A percentile compares a stretch with the other conserved stretches of the same genome.
phyloP scores from a whole-genome alignment of 148 eudicot genomes.

The Fagopyrum tataricum region DNA sequence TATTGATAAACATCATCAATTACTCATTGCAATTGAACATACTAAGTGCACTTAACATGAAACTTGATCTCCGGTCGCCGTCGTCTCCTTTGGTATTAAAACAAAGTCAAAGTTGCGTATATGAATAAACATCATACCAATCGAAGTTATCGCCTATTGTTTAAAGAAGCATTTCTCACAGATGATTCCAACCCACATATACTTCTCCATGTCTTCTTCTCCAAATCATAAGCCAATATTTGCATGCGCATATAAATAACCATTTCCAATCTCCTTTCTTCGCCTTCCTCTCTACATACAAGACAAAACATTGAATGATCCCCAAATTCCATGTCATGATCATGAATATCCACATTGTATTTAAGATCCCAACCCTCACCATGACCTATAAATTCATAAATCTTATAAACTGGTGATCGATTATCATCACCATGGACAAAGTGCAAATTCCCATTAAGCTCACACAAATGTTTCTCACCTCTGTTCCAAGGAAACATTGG shows the following conservation, averaged over 20 bases:
- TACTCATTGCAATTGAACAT: no score
- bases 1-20: no score
- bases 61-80: no score
- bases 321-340: no score
- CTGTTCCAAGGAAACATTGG: neutral
- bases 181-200: neutral
- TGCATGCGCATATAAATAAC: neutral
- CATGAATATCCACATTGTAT: neutral
- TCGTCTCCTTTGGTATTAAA: neutral
- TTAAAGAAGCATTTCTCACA: neutral
- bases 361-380: neutral
- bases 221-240: neutral
- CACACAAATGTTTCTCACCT: neutral
- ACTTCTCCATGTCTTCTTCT: neutral
- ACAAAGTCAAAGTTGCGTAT: neutral
- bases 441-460: neutral
- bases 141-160: neutral
- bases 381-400: neutral
- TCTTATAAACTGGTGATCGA: neutral
- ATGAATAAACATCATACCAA: slow-evolving; percentile 2
- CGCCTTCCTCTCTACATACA: neutral
- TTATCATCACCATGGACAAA: neutral
- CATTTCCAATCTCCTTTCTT: neutral
- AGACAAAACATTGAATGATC: neutral
- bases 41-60: no score